Conservation (phyloP, 2,329 filamentous ascomycete genomes). For the Trichoderma oligosporum region DNA sequence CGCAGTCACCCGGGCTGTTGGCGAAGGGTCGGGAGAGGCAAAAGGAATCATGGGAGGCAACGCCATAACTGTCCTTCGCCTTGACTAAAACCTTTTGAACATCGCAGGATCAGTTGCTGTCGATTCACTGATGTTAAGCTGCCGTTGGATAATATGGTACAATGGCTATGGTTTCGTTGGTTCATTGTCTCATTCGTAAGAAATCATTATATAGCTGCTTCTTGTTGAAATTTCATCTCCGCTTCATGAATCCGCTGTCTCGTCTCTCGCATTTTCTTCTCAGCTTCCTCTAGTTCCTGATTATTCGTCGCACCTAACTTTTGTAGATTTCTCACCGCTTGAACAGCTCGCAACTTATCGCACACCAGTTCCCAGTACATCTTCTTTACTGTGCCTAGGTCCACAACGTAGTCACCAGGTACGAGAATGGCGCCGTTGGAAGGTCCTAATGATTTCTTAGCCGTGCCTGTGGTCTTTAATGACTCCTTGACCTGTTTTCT, state of each 20-base stretch:
- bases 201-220: constrained; percentile 23
- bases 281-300: constrained; percentile 30
- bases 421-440: constrained; percentile 35
- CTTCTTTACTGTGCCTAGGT: constrained; percentile 30
- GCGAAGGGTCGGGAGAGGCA: constrained; percentile 42
- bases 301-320: constrained; percentile 25
- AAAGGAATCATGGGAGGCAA: constrained; percentile 58
- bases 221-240: constrained; percentile 35
- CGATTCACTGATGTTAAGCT: neutral
- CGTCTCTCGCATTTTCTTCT: constrained; percentile 30
- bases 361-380: constrained; percentile 41
- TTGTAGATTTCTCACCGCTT: constrained; percentile 34
- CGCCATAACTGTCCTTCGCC: constrained; percentile 49
- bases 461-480: constrained; percentile 27
- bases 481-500: constrained; percentile 37
- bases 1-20: constrained; percentile 53
- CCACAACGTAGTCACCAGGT: constrained; percentile 35
- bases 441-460: constrained; percentile 27
- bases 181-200: neutral
- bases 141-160: neutral
- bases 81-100: constrained; percentile 27
- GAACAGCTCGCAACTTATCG: constrained; percentile 40
- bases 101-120: neutral
- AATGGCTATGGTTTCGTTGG: neutral
- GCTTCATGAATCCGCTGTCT: constrained; percentile 37